These are phyloP conservation scores for Huntiella savannae DNA, from an alignment of 2,329 filamentous ascomycete genomes.

Conservation along the genomic window DNA sequence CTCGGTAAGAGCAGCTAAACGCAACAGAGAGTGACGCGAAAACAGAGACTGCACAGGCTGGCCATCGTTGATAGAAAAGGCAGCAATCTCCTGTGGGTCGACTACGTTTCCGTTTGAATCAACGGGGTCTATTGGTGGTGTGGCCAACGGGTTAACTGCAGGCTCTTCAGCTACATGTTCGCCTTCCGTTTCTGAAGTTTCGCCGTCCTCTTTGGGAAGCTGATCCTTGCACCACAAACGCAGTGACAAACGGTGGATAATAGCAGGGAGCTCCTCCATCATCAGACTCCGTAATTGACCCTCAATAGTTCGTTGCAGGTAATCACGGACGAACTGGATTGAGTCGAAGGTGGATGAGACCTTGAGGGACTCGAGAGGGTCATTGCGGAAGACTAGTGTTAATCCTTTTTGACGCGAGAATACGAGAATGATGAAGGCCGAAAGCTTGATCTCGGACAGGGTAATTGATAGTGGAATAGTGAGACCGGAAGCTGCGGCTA, in stretches of 20 bases:
- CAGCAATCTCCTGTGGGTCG: slow-evolving; percentile 55
- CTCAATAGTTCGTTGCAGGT: slow-evolving; percentile 90
- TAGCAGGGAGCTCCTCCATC: slow-evolving; percentile 94
- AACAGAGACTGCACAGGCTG: slow-evolving; percentile 77
- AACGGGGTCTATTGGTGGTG: slow-evolving; percentile 62
- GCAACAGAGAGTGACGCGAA: slow-evolving; percentile 81
- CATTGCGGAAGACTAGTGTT: slow-evolving; percentile 92
- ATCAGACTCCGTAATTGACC: slow-evolving; percentile 79
- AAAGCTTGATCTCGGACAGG: slow-evolving; percentile 83
- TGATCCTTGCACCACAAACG: slow-evolving; percentile 83
- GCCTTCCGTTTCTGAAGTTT: slow-evolving; percentile 20
- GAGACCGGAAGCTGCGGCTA: slow-evolving; percentile 77
- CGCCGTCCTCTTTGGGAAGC: slow-evolving; percentile 39
- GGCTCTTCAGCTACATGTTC: slow-evolving; percentile 27
- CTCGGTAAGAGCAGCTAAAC: slow-evolving; percentile 63
- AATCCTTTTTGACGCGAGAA: slow-evolving; percentile 96
- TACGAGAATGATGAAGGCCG: slow-evolving; percentile 91
- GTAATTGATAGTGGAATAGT: slow-evolving; percentile 98
- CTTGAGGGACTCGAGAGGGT: slow-evolving; percentile 91
- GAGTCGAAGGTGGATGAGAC: slow-evolving; percentile 98
- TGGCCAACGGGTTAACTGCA: slow-evolving; percentile 62
- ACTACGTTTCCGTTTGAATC: slow-evolving; percentile 62
- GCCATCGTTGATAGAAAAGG: slow-evolving; percentile 58
- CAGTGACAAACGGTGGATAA: slow-evolving; percentile 81
- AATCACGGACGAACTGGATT: slow-evolving; percentile 94